Conservation (phyloP, 2,329 filamentous ascomycete species). For the Huntiella abstrusa region DNA sequence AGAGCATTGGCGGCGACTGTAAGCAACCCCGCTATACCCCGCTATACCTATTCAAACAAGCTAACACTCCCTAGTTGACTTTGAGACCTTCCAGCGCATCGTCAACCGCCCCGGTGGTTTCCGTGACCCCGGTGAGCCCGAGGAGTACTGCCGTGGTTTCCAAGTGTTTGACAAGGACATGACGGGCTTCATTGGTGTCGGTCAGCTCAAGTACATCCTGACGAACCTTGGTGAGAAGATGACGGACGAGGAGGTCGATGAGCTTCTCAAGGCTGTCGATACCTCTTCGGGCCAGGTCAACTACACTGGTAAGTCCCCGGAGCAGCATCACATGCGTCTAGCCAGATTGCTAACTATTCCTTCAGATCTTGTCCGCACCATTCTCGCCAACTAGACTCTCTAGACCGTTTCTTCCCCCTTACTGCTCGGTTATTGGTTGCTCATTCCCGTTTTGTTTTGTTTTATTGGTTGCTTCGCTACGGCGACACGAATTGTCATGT, state of each 20-base stretch:
- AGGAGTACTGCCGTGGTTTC: slow-evolving; percentile 96
- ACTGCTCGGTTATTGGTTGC: neutral
- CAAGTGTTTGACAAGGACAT: slow-evolving; percentile 99
- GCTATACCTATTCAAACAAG: neutral
- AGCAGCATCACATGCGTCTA: too few species aligned
- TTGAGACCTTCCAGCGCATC: slow-evolving; percentile 89
- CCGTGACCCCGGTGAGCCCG: slow-evolving; percentile 91
- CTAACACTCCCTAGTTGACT: slow-evolving; percentile 51
- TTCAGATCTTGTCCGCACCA: slow-evolving; percentile 68
- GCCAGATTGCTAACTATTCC: neutral
- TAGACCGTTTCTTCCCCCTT: neutral
- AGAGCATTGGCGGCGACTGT: slow-evolving; percentile 81
- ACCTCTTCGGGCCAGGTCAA: slow-evolving; percentile 93
- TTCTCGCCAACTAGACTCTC: slow-evolving; percentile 54
- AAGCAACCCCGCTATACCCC: slow-evolving; percentile 24
- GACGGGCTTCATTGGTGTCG: slow-evolving; percentile 93
- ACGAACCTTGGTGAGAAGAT: slow-evolving; percentile 99
- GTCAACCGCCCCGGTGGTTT: slow-evolving; percentile 96
- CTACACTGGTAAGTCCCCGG: slow-evolving; percentile 58
- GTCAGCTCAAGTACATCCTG: slow-evolving; percentile 92
- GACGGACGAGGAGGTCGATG: slow-evolving; percentile 95
- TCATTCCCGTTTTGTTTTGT: neutral
- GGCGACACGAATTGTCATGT: slow-evolving; percentile 10
- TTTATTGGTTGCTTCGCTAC: neutral
- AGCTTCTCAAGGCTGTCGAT: slow-evolving; percentile 95